A percentile compares a stretch with the other conserved stretches of the same genome.
Conservation (phyloP, 306 rosid species). For the Prunus mongolica region DNA sequence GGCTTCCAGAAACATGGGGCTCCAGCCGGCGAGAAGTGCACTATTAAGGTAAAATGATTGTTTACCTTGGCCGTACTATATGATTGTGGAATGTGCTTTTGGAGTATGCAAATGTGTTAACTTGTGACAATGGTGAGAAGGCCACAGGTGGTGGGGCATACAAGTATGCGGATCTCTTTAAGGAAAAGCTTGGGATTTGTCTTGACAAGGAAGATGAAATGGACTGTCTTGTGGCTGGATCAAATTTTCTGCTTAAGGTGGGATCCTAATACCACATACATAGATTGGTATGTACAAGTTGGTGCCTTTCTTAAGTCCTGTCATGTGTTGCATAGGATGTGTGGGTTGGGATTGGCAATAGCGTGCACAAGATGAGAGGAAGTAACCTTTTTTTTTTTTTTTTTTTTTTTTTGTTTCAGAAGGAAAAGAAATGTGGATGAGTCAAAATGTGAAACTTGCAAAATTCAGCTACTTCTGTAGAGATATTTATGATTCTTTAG, state of each 20-base stretch:
- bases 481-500: neutral
- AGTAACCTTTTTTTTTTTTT: neutral
- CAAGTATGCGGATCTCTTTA: conserved; percentile 73
- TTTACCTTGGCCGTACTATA: conserved; percentile 3
- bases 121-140: conserved; percentile 44
- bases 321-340: conserved; percentile 5
- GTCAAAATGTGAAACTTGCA: neutral
- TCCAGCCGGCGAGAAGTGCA: conserved; percentile 37
- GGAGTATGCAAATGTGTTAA: conserved; percentile 25
- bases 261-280: conserved; percentile 26
- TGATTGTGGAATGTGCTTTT: conserved; percentile 26
- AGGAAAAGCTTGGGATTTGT: conserved; percentile 66
- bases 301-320: neutral
- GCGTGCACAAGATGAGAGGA: neutral
- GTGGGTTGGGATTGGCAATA: neutral
- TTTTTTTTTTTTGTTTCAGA: neutral
- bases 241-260: conserved; percentile 95
- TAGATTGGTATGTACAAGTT: conserved; percentile 16
- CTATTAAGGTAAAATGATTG: conserved; percentile 53
- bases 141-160: conserved; percentile 97
- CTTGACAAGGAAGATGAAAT: conserved; percentile 96
- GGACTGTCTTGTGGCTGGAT: conserved; percentile 96
- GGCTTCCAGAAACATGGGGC: conserved; percentile 48
- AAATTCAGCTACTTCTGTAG: neutral
- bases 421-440: neutral